These are phyloP conservation scores for Leucaena leucocephala DNA, from an alignment of 306 rosid genomes.

Conservation along the genomic window DNA sequence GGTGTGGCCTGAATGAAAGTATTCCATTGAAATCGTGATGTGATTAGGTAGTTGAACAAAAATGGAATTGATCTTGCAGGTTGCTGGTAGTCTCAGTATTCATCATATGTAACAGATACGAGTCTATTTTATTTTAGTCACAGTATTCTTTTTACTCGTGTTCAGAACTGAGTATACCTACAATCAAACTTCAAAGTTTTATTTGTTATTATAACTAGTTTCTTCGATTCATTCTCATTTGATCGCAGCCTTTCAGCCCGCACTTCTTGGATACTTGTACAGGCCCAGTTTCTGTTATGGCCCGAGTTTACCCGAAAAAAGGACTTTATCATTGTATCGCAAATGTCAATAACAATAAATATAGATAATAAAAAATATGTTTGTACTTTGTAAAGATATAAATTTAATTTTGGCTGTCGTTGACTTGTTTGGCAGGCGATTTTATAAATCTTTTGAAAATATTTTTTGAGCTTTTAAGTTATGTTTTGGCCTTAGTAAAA, in stretches of 20 bases:
- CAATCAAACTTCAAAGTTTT: background rate
- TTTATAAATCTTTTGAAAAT: no score
- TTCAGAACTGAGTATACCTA: background rate
- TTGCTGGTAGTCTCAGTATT: background rate
- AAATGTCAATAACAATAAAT: no score
- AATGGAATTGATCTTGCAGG: background rate
- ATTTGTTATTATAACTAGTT: no score
- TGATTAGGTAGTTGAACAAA: background rate
- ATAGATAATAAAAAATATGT: no score
- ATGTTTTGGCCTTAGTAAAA: no score
- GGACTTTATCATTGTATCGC: background rate
- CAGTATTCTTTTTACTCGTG: background rate
- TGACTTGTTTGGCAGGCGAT: no score
- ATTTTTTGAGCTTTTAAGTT: no score
- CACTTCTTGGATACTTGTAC: background rate
- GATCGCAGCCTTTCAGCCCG: background rate
- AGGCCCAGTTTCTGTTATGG: background rate
- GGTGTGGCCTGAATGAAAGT: slow-evolving; percentile 21
- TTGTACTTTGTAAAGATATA: no score
- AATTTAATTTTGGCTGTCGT: no score
- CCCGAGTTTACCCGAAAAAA: background rate
- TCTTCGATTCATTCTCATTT: no score
- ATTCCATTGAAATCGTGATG: background rate
- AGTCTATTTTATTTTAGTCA: background rate
- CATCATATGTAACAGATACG: background rate